Conservation (phyloP, 192 early-diverging fungal genomes). For the Irineochytrium annulatum region DNA sequence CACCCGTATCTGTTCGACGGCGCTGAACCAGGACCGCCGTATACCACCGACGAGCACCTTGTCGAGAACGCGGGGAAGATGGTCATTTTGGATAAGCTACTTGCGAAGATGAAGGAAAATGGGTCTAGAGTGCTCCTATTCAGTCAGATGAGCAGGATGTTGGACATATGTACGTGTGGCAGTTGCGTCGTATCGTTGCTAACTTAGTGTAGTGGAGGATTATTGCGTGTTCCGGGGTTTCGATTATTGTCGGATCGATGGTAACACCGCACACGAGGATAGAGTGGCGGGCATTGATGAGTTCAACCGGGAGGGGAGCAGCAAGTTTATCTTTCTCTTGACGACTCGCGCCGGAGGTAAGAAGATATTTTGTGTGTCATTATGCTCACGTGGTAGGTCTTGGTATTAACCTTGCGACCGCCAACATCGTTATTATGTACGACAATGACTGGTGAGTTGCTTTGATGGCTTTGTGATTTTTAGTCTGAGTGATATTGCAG, state of each 20-base stretch:
- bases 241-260: slow-evolving; percentile 95
- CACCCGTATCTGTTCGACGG: slow-evolving; percentile 90
- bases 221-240: slow-evolving; percentile 89
- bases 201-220: slow-evolving; percentile 68
- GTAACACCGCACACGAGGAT: slow-evolving; percentile 91
- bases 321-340: slow-evolving; percentile 93
- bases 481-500: not conserved
- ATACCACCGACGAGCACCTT: slow-evolving; percentile 93
- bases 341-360: slow-evolving; percentile 90
- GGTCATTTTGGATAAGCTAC: slow-evolving; percentile 85
- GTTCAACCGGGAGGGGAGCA: slow-evolving; percentile 82
- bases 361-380: slow-evolving; percentile 1
- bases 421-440: slow-evolving; percentile 93
- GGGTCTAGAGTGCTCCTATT: slow-evolving; percentile 96
- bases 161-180: slow-evolving; percentile 70
- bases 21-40: slow-evolving; percentile 91
- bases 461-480: not conserved
- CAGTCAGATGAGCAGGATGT: slow-evolving; percentile 96
- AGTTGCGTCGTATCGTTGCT: not conserved
- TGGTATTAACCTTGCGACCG: slow-evolving; percentile 94
- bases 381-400: slow-evolving; percentile 46
- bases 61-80: slow-evolving; percentile 94
- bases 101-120: slow-evolving; percentile 71
- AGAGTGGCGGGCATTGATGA: slow-evolving; percentile 91
- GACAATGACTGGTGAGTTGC: slow-evolving; percentile 82